A percentile compares a stretch with the other conserved stretches of the same genome.
These are phyloP conservation scores for Euptelea pleiosperma DNA, from an alignment of 164 flowering plant species.

Conservation along the genomic window DNA sequence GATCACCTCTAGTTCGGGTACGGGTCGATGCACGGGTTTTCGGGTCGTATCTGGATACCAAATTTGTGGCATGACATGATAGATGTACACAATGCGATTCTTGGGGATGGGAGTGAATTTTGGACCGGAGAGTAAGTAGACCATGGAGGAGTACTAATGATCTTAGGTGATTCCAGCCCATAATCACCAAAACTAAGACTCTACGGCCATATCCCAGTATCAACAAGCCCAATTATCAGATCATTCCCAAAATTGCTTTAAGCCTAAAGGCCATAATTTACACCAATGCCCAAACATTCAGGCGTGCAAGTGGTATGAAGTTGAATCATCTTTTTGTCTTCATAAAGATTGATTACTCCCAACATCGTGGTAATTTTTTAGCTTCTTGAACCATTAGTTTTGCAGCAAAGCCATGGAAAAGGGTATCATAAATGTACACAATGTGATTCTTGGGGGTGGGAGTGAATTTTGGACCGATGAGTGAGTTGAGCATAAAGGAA, in stretches of 20 bases:
- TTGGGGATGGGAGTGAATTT: too few relatives aligned
- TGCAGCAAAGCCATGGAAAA: constrained; percentile 7
- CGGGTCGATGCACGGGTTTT: too few relatives aligned
- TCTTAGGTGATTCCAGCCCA: neutral
- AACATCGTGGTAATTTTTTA: neutral
- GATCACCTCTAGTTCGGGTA: too few relatives aligned
- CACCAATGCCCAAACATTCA: neutral
- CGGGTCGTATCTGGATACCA: too few relatives aligned
- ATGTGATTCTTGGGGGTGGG: neutral
- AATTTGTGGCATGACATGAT: too few relatives aligned
- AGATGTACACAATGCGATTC: neutral
- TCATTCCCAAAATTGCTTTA: constrained; percentile 1
- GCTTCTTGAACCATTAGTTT: constrained; percentile 1
- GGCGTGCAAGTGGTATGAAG: constrained; percentile 5
- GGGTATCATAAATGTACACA: neutral
- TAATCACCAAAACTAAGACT: neutral
- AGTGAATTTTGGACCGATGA: too few relatives aligned
- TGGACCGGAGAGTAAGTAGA: neutral
- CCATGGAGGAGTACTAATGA: constrained; percentile 4
- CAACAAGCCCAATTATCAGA: constrained; percentile 5
- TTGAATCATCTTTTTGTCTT: neutral
- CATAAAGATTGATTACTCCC: neutral
- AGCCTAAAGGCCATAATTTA: neutral
- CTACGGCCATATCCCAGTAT: constrained; percentile 12
- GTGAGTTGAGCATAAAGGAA: neutral